These are phyloP conservation scores for Thyridium curvatum DNA, from an alignment of 2,329 filamentous ascomycete genomes.

Conservation along the genomic window DNA sequence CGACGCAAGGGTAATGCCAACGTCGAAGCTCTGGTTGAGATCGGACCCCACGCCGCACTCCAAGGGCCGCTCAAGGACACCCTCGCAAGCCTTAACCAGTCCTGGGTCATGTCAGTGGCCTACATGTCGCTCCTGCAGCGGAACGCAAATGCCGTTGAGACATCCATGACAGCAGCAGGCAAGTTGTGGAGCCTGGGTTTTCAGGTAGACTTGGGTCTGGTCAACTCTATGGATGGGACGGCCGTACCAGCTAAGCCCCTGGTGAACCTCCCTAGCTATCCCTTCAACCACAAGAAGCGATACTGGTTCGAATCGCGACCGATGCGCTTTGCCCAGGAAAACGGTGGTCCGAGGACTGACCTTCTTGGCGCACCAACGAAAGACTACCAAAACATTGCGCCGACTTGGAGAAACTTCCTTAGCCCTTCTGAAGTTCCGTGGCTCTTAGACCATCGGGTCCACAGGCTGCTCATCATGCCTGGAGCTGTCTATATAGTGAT, in stretches of 20 bases:
- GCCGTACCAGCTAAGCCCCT: constrained; percentile 19
- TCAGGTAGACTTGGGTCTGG: too few relatives aligned
- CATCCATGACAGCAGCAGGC: too few relatives aligned
- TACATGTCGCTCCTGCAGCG: too few relatives aligned
- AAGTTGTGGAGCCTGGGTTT: too few relatives aligned
- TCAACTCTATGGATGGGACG: too few relatives aligned
- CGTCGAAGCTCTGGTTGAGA: constrained; percentile 15
- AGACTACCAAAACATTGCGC: too few relatives aligned
- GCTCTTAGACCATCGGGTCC: constrained; percentile 21
- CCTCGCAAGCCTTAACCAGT: too few relatives aligned
- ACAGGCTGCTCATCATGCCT: constrained; percentile 27
- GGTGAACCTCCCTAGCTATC: constrained; percentile 35
- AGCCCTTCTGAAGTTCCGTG: constrained; percentile 23
- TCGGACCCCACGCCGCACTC: constrained; percentile 18
- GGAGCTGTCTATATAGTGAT: constrained; percentile 29
- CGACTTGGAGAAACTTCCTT: constrained; percentile 19
- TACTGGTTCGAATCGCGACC: constrained; percentile 36
- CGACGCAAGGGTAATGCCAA: constrained; percentile 7
- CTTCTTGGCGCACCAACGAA: constrained; percentile 34
- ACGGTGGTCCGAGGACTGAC: constrained; percentile 29
- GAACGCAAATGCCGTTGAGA: too few relatives aligned
- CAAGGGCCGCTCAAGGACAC: constrained; percentile 16
- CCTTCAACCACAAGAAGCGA: constrained; percentile 34
- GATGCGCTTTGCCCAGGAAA: too few relatives aligned
- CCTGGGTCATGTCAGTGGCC: too few relatives aligned